Conservation (phyloP, 345 rosid species). For the Lagerstroemia speciosa region DNA sequence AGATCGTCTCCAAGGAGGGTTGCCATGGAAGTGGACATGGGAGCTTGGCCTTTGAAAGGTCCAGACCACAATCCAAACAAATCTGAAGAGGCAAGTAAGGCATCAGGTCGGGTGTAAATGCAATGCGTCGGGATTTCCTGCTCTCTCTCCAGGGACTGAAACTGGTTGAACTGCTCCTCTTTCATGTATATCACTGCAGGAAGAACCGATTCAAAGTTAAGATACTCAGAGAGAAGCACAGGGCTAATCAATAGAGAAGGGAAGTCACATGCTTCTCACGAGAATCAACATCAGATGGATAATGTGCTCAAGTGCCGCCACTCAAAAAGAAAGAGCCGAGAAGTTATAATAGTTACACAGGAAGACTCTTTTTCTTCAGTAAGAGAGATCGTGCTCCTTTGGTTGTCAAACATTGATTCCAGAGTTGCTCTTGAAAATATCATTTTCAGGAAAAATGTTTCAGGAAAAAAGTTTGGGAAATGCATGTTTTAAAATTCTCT, state of each 20-base stretch:
- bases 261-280: background rate
- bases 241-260: background rate
- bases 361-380: background rate
- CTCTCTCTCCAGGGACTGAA: slow-evolving; percentile 28
- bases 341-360: background rate
- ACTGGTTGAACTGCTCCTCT: slow-evolving; percentile 28
- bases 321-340: background rate
- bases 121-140: slow-evolving; percentile 20
- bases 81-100: slow-evolving; percentile 62
- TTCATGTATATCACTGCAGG: slow-evolving; percentile 35
- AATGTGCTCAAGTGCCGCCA: background rate
- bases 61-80: slow-evolving; percentile 63
- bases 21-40: slow-evolving; percentile 54
- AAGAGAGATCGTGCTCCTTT: background rate
- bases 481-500: background rate
- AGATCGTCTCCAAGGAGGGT: slow-evolving; percentile 66
- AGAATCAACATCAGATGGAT: background rate
- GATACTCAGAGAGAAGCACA: background rate
- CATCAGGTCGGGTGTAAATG: slow-evolving; percentile 46
- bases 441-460: background rate
- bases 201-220: slow-evolving; percentile 8
- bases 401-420: background rate
- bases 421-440: background rate
- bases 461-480: background rate
- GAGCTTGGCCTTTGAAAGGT: slow-evolving; percentile 38